Evolutionary conservation across 2,329 filamentous ascomycete genomes (phyloP).

Genomic region (Phoma sp.): DNA sequence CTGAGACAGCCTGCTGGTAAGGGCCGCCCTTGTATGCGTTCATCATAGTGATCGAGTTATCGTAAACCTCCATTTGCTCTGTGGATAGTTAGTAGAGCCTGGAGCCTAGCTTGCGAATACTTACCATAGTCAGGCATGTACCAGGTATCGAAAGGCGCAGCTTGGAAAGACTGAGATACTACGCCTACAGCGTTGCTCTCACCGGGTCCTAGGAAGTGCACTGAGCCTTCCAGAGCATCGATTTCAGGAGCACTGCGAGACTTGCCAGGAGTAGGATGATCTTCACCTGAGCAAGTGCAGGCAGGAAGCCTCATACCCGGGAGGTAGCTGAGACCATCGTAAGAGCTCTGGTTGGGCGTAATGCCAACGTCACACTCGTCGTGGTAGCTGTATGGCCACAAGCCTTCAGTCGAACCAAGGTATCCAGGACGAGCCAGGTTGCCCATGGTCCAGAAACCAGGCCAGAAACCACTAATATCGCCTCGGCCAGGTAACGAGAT

Average conservation of each 20-base stretch:
- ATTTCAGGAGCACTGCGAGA: conserved; percentile 75
- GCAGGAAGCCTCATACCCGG: conserved; percentile 75
- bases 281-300: conserved; percentile 69
- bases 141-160: conserved; percentile 74
- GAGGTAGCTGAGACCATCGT: conserved; percentile 70
- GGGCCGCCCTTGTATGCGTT: conserved; percentile 64
- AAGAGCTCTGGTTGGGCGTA: conserved; percentile 73
- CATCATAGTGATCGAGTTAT: conserved; percentile 60
- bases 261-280: conserved; percentile 71
- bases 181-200: conserved; percentile 62
- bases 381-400: conserved; percentile 78
- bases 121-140: conserved; percentile 66
- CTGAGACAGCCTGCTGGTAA: conserved; percentile 64
- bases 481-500: conserved; percentile 73
- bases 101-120: conserved; percentile 1
- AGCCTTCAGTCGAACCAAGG: conserved; percentile 72
- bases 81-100: background rate
- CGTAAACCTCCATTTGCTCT: conserved; percentile 72
- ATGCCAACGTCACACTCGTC: conserved; percentile 74
- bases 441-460: conserved; percentile 78
- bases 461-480: conserved; percentile 75
- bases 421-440: conserved; percentile 75
- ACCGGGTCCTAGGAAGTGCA: conserved; percentile 59
- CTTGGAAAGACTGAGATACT: conserved; percentile 72
- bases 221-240: conserved; percentile 74